A percentile compares a stretch with the other conserved stretches of the same genome.
Evolutionary conservation across 495 filamentous ascomycete genomes (phyloP).

Genomic region (Friedmanniomyces endolithicus): DNA sequence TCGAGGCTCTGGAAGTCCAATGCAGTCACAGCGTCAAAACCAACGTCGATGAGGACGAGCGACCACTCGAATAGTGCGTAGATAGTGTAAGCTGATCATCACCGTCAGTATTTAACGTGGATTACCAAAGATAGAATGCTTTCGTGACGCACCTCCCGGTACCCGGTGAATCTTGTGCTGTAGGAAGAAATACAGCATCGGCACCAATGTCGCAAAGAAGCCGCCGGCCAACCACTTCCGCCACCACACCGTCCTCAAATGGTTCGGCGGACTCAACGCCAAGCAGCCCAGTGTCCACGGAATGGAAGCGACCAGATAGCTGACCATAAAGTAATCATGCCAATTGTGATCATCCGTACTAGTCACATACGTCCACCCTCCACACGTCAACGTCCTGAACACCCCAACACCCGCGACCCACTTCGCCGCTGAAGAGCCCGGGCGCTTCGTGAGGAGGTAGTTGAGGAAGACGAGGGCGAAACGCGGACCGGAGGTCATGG

Average conservation of each 20-base stretch:
- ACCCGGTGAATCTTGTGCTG: conserved; percentile 97
- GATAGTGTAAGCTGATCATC: conserved; percentile 72
- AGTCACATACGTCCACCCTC: conserved; percentile 97
- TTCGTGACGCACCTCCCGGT: conserved; percentile 64
- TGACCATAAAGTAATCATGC: conserved; percentile 99
- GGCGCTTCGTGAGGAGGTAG: conserved; percentile 75
- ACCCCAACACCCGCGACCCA: conserved; percentile 68
- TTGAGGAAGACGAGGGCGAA: conserved; percentile 85
- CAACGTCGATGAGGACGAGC: conserved; percentile 87
- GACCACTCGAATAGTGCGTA: conserved; percentile 99
- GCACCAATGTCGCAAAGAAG: conserved; percentile 86
- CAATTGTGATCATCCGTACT: conserved; percentile 97
- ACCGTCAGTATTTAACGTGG: not conserved
- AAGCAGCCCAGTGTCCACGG: conserved; percentile 93
- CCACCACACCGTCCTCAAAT: conserved; percentile 73
- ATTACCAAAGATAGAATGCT: no score
- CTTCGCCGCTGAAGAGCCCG: conserved; percentile 64
- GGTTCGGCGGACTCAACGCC: conserved; percentile 66
- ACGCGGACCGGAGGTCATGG: conserved; percentile 85
- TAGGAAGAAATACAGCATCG: conserved; percentile 93
- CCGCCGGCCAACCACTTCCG: conserved; percentile 69
- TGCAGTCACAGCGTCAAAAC: conserved; percentile 92
- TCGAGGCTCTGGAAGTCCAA: conserved; percentile 88
- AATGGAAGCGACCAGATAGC: conserved; percentile 84
- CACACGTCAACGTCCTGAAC: conserved; percentile 85